phyloP scores from a whole-genome alignment of 768 basidiomycete species.

The Rhizopogon vulgaris region DNA sequence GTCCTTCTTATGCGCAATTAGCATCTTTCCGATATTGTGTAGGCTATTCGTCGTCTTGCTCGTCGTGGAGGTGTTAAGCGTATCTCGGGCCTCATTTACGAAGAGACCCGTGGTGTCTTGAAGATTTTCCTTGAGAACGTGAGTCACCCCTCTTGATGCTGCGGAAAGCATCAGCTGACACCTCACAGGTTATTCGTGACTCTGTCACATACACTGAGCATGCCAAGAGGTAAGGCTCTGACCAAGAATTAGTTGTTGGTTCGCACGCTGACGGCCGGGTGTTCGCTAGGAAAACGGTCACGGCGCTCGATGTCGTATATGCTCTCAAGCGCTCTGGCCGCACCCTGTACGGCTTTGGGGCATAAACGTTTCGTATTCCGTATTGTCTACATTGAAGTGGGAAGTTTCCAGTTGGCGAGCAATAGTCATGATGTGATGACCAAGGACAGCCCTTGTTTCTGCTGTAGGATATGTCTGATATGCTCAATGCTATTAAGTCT shows the following conservation, averaged over 20 bases:
- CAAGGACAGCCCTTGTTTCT: background rate
- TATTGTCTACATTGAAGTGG: background rate
- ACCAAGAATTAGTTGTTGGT: background rate
- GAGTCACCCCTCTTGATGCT: constrained; percentile 30
- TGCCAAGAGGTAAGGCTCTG: constrained; percentile 54
- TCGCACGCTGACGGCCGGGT: constrained; percentile 1
- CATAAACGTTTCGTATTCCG: constrained; percentile 29
- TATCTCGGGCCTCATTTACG: constrained; percentile 85
- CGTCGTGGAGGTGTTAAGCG: constrained; percentile 92
- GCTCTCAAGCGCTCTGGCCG: constrained; percentile 70
- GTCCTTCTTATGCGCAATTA: constrained; percentile 19
- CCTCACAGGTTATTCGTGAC: constrained; percentile 75
- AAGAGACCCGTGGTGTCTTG: constrained; percentile 88
- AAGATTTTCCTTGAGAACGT: constrained; percentile 87
- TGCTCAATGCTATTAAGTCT: background rate
- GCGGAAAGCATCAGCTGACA: constrained; percentile 6
- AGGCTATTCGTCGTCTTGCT: constrained; percentile 74
- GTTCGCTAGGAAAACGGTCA: constrained; percentile 64
- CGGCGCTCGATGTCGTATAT: constrained; percentile 79
- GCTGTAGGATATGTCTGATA: background rate
- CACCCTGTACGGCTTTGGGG: constrained; percentile 81
- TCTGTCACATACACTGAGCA: constrained; percentile 93
- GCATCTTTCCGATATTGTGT: constrained; percentile 57
- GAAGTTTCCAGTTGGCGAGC: background rate
- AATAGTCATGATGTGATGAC: background rate